These are phyloP conservation scores for Lactarius hengduanensis DNA, from an alignment of 768 basidiomycete genomes.

Conservation along the genomic window DNA sequence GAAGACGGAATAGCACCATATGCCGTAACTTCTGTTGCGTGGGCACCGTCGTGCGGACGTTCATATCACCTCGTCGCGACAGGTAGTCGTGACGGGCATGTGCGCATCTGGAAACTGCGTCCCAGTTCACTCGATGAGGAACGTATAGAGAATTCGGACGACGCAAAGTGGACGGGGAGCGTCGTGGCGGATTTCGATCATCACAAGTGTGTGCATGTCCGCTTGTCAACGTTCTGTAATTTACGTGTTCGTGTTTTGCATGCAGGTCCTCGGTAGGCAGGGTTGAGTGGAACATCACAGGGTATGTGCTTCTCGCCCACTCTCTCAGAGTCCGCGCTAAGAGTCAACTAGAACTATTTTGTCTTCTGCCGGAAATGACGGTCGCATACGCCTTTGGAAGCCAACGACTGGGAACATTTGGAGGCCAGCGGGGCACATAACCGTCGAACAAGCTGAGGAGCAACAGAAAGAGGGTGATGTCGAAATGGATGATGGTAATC, in stretches of 20 bases:
- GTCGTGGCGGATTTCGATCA: slow-evolving; percentile 85
- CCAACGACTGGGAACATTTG: slow-evolving; percentile 81
- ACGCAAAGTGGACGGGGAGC: slow-evolving; percentile 67
- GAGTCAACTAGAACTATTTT: slow-evolving; percentile 63
- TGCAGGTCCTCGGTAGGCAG: slow-evolving; percentile 68
- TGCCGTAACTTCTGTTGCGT: slow-evolving; percentile 81
- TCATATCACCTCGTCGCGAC: slow-evolving; percentile 94
- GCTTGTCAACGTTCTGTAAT: not conserved
- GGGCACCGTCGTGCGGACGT: slow-evolving; percentile 93
- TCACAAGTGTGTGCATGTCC: slow-evolving; percentile 55
- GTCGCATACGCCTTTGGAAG: slow-evolving; percentile 82
- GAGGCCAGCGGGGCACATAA: slow-evolving; percentile 78
- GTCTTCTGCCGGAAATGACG: slow-evolving; percentile 81
- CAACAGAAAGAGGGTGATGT: slow-evolving; percentile 41
- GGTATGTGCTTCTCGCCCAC: slow-evolving; percentile 43
- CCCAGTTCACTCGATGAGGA: slow-evolving; percentile 48
- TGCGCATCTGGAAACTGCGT: slow-evolving; percentile 85
- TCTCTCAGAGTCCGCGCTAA: slow-evolving; percentile 1
- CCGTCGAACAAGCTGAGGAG: slow-evolving; percentile 71
- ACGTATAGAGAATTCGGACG: slow-evolving; percentile 41
- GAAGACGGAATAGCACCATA: slow-evolving; percentile 44
- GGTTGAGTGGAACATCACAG: slow-evolving; percentile 95
- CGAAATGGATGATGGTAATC: slow-evolving; percentile 44
- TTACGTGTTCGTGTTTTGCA: slow-evolving; percentile 9
- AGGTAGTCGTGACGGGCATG: slow-evolving; percentile 82